Evolutionary conservation across 768 basidiomycete species (phyloP).

Genomic region (Phylloporus sp.): DNA sequence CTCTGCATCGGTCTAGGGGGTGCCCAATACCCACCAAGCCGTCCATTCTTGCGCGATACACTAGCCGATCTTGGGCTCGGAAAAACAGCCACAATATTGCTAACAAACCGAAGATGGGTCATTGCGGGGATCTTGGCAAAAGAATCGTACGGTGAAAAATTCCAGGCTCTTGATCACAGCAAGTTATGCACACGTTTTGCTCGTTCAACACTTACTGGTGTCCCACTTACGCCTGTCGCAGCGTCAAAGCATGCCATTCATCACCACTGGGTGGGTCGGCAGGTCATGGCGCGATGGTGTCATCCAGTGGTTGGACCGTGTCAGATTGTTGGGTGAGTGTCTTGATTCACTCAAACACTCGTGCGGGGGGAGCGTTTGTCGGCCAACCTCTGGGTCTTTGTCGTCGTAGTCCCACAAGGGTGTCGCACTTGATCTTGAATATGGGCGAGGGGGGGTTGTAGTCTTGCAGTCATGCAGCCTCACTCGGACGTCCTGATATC

Average conservation of each 20-base stretch:
- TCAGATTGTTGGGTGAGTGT: constrained; percentile 27
- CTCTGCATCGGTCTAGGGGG: neutral
- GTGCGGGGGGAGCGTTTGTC: constrained; percentile 15
- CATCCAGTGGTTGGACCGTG: constrained; percentile 6
- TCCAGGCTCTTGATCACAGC: constrained; percentile 19
- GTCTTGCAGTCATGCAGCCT: constrained; percentile 23
- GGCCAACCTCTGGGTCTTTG: constrained; percentile 1
- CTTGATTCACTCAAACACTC: constrained; percentile 27
- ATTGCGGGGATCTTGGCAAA: constrained; percentile 10
- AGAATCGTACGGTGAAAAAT: constrained; percentile 27
- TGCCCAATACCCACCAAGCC: constrained; percentile 6
- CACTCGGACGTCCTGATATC: constrained; percentile 25
- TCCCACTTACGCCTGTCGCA: constrained; percentile 12
- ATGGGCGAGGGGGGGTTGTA: constrained; percentile 1
- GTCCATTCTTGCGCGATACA: neutral
- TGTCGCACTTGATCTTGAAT: constrained; percentile 6
- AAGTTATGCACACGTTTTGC: constrained; percentile 16
- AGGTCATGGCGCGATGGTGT: constrained; percentile 4
- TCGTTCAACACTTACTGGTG: constrained; percentile 22
- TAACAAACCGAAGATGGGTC: neutral
- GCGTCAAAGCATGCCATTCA: constrained; percentile 12
- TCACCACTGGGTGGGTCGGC: constrained; percentile 1
- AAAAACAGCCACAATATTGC: constrained; percentile 6
- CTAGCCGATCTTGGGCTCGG: neutral
- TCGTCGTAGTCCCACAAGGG: neutral